These are phyloP conservation scores for Chamaecrista fasciculata DNA, from an alignment of 306 rosid species.

Conservation along the genomic window DNA sequence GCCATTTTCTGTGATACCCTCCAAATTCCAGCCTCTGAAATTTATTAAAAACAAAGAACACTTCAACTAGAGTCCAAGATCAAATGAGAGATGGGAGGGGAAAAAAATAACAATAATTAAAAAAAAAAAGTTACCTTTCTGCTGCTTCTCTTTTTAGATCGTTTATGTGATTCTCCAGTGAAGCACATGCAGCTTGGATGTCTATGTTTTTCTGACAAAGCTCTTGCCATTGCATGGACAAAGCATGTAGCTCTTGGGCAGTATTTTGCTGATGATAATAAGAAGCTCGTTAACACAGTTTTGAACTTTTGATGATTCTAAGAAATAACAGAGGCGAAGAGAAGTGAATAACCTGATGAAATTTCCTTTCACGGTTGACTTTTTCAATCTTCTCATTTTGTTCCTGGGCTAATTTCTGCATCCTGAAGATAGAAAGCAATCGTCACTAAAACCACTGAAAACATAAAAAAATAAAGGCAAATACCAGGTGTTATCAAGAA, in stretches of 20 bases:
- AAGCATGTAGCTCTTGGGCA: slow-evolving; percentile 80
- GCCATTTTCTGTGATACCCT: slow-evolving; percentile 45
- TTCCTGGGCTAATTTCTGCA: slow-evolving; percentile 82
- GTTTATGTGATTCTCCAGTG: slow-evolving; percentile 51
- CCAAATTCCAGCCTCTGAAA: slow-evolving; percentile 75
- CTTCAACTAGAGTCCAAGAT: slow-evolving; percentile 16
- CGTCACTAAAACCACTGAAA: slow-evolving; percentile 17
- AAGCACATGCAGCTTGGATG: slow-evolving; percentile 68
- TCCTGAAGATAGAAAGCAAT: slow-evolving; percentile 47
- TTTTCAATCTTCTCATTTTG: slow-evolving; percentile 71
- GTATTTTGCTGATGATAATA: slow-evolving; percentile 68
- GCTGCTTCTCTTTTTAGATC: slow-evolving; percentile 62
- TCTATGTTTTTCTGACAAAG: slow-evolving; percentile 83
- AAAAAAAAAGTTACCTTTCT: slow-evolving; percentile 46
- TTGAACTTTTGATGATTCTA: slow-evolving; percentile 3
- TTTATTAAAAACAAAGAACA: not conserved
- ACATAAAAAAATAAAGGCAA: slow-evolving; percentile 22
- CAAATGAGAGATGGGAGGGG: slow-evolving; percentile 11
- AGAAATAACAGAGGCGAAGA: slow-evolving; percentile 15
- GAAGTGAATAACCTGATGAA: slow-evolving; percentile 68
- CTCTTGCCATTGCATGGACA: slow-evolving; percentile 83
- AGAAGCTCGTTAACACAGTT: slow-evolving; percentile 7
- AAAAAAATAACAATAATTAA: not conserved
- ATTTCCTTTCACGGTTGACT: slow-evolving; percentile 89
- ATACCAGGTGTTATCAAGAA: not conserved